phyloP scores from a whole-genome alignment of 345 rosid species.

The Rhodamnia argentea region DNA sequence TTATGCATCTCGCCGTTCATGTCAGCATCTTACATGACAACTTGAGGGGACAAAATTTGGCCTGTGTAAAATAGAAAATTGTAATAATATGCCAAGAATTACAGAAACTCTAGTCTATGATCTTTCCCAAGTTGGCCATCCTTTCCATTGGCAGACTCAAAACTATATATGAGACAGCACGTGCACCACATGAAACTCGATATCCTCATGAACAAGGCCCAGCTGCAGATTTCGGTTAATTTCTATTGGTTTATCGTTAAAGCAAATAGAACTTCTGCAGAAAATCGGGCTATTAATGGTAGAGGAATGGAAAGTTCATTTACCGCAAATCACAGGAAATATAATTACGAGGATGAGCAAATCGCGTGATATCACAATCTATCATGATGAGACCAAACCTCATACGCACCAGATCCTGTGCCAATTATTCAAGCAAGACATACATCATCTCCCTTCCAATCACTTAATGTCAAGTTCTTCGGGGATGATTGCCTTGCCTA shows the following conservation, averaged over 20 bases:
- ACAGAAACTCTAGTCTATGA: neutral
- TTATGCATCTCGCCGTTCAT: neutral
- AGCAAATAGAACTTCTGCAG: neutral
- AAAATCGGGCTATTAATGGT: neutral
- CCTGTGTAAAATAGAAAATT: neutral
- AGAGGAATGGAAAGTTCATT: neutral
- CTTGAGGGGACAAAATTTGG: neutral
- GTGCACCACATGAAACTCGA: neutral
- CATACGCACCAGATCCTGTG: neutral
- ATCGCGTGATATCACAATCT: neutral
- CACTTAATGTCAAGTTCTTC: conserved; percentile 47
- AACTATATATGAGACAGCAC: neutral
- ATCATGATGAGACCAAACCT: neutral
- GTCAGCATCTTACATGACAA: neutral
- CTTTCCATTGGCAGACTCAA: neutral
- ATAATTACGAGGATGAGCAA: neutral
- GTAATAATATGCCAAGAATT: neutral
- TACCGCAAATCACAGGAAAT: neutral
- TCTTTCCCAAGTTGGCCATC: neutral
- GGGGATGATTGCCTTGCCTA: conserved; percentile 44
- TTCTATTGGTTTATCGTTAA: neutral
- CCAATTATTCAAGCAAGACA: neutral
- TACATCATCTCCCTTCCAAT: neutral
- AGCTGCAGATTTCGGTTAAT: neutral
- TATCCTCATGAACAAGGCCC: neutral